Evolutionary conservation across 2,329 filamentous ascomycete genomes (phyloP).

Genomic region (Talaromyces sp.): DNA sequence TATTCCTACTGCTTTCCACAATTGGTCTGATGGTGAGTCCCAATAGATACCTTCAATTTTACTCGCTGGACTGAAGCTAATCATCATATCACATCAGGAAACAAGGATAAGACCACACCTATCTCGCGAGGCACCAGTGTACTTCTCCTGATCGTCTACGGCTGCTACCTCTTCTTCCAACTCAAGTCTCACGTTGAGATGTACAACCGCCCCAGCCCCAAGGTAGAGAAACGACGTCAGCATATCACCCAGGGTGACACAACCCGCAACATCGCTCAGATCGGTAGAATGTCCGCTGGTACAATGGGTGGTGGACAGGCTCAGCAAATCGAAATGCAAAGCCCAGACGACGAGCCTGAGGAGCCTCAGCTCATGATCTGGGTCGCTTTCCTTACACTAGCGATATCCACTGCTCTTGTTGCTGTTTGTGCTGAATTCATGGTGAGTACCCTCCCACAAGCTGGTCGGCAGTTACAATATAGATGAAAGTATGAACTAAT

Average conservation of each 20-base stretch:
- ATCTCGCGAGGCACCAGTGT: conserved; percentile 61
- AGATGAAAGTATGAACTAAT: not conserved
- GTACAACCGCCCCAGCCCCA: conserved; percentile 79
- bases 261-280: conserved; percentile 53
- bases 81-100: not conserved
- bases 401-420: conserved; percentile 74
- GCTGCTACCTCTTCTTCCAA: conserved; percentile 84
- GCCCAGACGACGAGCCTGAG: conserved; percentile 71
- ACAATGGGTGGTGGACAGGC: conserved; percentile 54
- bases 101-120: conserved; percentile 21
- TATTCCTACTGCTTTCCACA: conserved; percentile 84
- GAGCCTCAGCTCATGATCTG: conserved; percentile 72
- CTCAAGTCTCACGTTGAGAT: conserved; percentile 80
- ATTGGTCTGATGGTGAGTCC: conserved; percentile 50
- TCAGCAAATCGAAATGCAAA: conserved; percentile 50
- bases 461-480: not conserved
- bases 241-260: conserved; percentile 55
- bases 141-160: conserved; percentile 83
- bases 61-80: not conserved
- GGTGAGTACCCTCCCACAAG: conserved; percentile 35
- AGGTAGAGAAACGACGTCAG: conserved; percentile 63
- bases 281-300: conserved; percentile 55
- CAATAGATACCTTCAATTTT: not conserved
- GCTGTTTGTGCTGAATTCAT: conserved; percentile 74
- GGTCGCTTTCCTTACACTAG: conserved; percentile 73